These are phyloP conservation scores for Neurospora crassa DNA, from an alignment of 2,329 filamentous ascomycete species.

Conservation along the genomic window DNA sequence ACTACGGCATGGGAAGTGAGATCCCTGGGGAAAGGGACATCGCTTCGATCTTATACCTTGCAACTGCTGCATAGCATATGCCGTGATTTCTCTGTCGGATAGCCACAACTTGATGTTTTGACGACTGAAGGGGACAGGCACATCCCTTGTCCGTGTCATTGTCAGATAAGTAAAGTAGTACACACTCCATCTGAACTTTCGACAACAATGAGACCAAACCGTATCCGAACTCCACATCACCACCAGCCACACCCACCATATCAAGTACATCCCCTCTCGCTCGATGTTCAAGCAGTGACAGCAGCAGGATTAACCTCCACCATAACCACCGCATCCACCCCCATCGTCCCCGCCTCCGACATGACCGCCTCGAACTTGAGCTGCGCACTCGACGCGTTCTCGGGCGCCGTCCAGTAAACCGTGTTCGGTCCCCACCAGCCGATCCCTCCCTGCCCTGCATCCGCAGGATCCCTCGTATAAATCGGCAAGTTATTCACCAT, in stretches of 20 bases:
- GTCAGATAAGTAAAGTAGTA: not conserved
- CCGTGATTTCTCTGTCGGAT: too few species aligned
- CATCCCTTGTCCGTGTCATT: not conserved
- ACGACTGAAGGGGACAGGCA: not conserved
- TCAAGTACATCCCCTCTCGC: not conserved
- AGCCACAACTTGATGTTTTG: not conserved
- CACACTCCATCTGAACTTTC: not conserved
- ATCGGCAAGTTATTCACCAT: constrained; percentile 1
- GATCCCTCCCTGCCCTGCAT: not conserved
- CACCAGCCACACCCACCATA: not conserved
- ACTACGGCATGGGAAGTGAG: too few species aligned
- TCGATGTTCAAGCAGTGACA: not conserved
- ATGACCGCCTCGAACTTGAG: constrained; percentile 1
- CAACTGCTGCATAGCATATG: too few species aligned
- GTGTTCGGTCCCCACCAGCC: not conserved
- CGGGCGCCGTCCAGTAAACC: not conserved
- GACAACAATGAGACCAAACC: not conserved
- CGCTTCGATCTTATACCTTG: too few species aligned
- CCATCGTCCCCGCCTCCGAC: not conserved
- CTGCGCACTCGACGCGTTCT: not conserved
- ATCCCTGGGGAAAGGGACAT: too few species aligned
- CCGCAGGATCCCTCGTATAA: not conserved
- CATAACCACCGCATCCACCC: constrained; percentile 2
- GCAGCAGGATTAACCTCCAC: not conserved
- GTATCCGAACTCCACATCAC: not conserved